phyloP scores from a whole-genome alignment of 2,329 filamentous ascomycete species.

The Fusarium metavorans region DNA sequence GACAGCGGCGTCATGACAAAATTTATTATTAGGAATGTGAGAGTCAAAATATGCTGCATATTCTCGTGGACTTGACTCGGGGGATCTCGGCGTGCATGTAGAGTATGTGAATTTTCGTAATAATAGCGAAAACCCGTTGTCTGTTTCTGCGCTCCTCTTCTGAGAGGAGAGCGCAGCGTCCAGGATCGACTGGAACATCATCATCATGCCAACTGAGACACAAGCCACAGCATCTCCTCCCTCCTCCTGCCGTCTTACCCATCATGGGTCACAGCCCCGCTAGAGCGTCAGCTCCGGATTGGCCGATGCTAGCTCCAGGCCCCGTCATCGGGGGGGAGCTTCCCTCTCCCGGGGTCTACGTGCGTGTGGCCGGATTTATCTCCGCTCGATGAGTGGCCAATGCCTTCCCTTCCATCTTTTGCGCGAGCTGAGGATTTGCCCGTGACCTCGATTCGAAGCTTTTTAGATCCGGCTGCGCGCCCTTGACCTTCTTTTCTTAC shows the following conservation, averaged over 20 bases:
- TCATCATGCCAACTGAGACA: neutral
- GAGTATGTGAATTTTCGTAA: neutral
- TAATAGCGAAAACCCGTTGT: neutral
- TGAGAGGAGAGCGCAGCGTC: neutral
- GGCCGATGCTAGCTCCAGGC: slow-evolving; percentile 3
- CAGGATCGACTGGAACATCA: neutral
- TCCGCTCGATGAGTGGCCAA: neutral
- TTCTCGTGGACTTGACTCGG: neutral
- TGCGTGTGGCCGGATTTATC: neutral
- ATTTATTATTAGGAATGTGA: neutral
- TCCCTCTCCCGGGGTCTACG: neutral
- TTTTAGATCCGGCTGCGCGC: neutral
- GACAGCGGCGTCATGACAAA: neutral
- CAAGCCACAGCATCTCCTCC: slow-evolving; percentile 6
- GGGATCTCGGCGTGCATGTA: neutral
- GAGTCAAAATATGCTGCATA: neutral
- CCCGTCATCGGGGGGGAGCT: neutral
- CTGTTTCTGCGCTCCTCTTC: neutral
- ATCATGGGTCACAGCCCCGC: slow-evolving; percentile 7
- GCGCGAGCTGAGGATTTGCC: neutral
- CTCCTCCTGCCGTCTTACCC: slow-evolving; percentile 24
- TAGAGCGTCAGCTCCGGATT: slow-evolving; percentile 7
- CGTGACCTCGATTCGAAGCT: neutral
- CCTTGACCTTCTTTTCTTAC: neutral
- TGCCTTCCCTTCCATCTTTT: neutral